Evolutionary conservation across 495 filamentous ascomycete species (phyloP).

Genomic region (Aspergillus olivimuriae): DNA sequence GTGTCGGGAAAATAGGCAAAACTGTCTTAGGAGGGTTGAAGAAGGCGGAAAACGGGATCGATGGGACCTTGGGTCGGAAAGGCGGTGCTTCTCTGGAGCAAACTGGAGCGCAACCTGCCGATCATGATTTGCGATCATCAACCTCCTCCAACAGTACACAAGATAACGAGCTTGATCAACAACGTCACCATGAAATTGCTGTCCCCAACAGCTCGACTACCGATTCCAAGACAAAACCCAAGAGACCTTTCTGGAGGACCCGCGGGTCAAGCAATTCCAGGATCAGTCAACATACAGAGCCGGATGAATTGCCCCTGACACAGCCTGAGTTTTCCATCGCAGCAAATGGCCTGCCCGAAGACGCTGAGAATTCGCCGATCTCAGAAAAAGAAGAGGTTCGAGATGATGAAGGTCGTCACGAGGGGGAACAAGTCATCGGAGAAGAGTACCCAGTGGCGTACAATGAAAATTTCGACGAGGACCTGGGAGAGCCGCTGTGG

Average conservation of each 20-base stretch:
- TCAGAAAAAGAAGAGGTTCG: conserved; percentile 13
- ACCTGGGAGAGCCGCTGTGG: conserved; percentile 66
- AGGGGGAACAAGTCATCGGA: conserved; percentile 32
- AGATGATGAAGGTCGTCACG: conserved; percentile 17
- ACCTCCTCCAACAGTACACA: no score
- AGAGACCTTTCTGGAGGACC: conserved; percentile 41
- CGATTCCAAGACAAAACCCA: conserved; percentile 18
- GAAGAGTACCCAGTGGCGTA: conserved; percentile 67
- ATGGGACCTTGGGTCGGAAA: conserved; percentile 46
- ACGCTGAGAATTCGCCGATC: conserved; percentile 15
- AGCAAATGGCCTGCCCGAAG: conserved; percentile 8
- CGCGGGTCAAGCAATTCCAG: conserved; percentile 28
- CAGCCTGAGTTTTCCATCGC: conserved; percentile 23
- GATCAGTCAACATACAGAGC: conserved; percentile 17
- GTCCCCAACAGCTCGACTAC: conserved; percentile 1
- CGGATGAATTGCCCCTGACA: conserved; percentile 37
- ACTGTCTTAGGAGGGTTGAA: conserved; percentile 46
- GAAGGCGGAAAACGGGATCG: conserved; percentile 36
- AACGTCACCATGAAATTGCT: not conserved
- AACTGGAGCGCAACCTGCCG: not conserved
- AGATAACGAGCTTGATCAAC: no score
- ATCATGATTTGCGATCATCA: no score
- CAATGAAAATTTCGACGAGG: conserved; percentile 59
- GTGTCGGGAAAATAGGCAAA: conserved; percentile 53
- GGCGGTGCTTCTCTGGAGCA: conserved; percentile 40